Conservation (phyloP, 306 rosid species). For the Cucurbita maxima region DNA sequence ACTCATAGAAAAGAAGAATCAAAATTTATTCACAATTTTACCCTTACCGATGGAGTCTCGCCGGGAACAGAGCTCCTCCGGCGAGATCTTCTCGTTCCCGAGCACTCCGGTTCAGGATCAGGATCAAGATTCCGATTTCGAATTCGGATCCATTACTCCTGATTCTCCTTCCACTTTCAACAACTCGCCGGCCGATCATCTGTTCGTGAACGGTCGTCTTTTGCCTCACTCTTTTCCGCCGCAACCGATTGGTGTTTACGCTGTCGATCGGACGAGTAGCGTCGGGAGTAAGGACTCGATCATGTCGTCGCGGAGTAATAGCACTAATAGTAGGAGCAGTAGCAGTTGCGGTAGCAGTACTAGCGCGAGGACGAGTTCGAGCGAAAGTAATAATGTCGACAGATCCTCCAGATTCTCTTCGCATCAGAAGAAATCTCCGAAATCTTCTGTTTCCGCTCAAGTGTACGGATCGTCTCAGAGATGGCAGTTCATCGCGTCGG, state of each 20-base stretch:
- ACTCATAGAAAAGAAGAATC: not conserved
- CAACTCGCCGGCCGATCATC: slow-evolving; percentile 68
- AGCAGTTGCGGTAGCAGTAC: slow-evolving; percentile 52
- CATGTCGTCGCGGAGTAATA: slow-evolving; percentile 58
- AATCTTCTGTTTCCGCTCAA: slow-evolving; percentile 17
- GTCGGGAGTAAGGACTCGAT: slow-evolving; percentile 47
- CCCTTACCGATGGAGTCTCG: slow-evolving; percentile 13
- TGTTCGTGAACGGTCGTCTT: slow-evolving; percentile 77
- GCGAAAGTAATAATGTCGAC: slow-evolving; percentile 36
- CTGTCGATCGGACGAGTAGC: slow-evolving; percentile 33
- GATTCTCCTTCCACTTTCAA: slow-evolving; percentile 45
- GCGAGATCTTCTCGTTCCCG: slow-evolving; percentile 57
- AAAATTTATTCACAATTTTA: not conserved
- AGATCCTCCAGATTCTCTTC: slow-evolving; percentile 11
- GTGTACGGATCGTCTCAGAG: slow-evolving; percentile 42
- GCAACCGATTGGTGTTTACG: slow-evolving; percentile 9
- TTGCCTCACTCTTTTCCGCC: slow-evolving; percentile 66
- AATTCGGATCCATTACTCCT: slow-evolving; percentile 51
- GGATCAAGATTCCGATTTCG: slow-evolving; percentile 43
- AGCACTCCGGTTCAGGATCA: slow-evolving; percentile 30
- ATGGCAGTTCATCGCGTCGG: slow-evolving; percentile 72
- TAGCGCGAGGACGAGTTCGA: slow-evolving; percentile 62
- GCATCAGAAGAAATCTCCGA: slow-evolving; percentile 7
- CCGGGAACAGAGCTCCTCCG: slow-evolving; percentile 18
- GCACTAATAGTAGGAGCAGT: slow-evolving; percentile 58